Evolutionary conservation across 139 green algal species (phyloP), one percentile per base, ranked within the genome.

Genomic region (Ettlia oleoabundans): DNA sequence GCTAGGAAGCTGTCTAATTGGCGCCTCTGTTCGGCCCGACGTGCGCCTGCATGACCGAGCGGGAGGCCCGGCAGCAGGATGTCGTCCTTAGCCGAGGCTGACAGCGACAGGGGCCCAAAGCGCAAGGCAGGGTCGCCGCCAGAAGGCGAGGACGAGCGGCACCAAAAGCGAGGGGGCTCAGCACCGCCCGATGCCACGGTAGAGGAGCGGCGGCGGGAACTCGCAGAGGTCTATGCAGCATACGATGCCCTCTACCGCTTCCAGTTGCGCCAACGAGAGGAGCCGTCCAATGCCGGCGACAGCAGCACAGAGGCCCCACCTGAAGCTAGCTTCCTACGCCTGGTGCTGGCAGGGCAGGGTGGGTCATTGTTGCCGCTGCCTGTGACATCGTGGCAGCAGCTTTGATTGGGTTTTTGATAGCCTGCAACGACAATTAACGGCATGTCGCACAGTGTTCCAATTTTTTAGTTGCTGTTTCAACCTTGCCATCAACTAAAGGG

Each of bases 161-260:
- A 33, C 10, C 28, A 40, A 22, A 79, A 85, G 67, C 80, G 70
- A 28, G 40, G 30, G n/a, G 41, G 37, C 18, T 19, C 69, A 30
- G 67, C 68, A 43, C 53, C 52, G 55, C 43, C 73, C 37, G 53
- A 52, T 35, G 40, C 47, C 26, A 13, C 28, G 2, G 32, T n/a
- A 18, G 65, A 86, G 18, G 21, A 63, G 42, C 43, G 32, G 37
- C 41, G 74, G 53, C 67, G 15, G 6, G 82, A 75, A 41, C 33
- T 86, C 15, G 73, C 74, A 0, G 82, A 78, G 22, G 58, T 86
- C 9, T 86, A 82, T 32, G 43, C 32, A 5, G 82, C 82, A n/a
- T 86, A 86, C 33, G 75, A 82, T 33, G 74, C 82, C 18, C 73
- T 86, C 3, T 47, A 51, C 37, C 55, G 35, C 33, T 10, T 40